Base-by-base conservation (phyloP, 2,329 filamentous ascomycete genomes). In the Ceratocystis variospora region DNA sequence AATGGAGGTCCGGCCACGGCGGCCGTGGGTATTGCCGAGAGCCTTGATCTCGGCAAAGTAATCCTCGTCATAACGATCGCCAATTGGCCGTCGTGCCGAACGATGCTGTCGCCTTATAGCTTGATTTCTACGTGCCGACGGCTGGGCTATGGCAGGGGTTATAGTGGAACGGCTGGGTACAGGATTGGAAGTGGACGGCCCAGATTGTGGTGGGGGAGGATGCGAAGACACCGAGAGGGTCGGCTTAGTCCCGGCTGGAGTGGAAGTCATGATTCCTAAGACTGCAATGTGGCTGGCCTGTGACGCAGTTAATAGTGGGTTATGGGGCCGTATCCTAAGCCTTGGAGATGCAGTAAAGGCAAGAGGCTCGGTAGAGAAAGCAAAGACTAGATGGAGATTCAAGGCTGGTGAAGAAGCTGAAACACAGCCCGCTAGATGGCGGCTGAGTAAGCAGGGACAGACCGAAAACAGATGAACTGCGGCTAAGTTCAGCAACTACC, bases 1-100 rank as follows among this genome's bases (percentile, higher is more conserved):
- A 74, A 99, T 99, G 72, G 90, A 96, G 65, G 91, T 96, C 76
- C 96, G 93, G 65, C 94, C 94, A 72, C 94, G 90, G 68, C 94
- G 87, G 72, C 81, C 82, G n/a, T 79, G 80, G 12, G 81, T 75
- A 70, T 83, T 84, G 67, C 81, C 78, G 67, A 84, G 75, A 22
- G 81, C 81, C 70, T 81, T 77, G 69, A 92, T 80, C 79, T 96
- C 91, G 70, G 86, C 90, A 83, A 95, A 87, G 72, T 84, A 85
- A 83, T 96, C 91, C 78, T 96, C 91, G 74, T 87, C 82, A 7
- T 71, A 70, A 28, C 71, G 71, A 63, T 71, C 70, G 50, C 71
- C 79, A 19, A 82, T 80, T 61, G 90, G 88, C 73, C 87, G 86
- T 72, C 87, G 87, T 73, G 91, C 88, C 70, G 84, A 85, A 74